These are phyloP conservation scores for Penicillium sp. DNA, from an alignment of 2,329 filamentous ascomycete species.

Conservation along the genomic window DNA sequence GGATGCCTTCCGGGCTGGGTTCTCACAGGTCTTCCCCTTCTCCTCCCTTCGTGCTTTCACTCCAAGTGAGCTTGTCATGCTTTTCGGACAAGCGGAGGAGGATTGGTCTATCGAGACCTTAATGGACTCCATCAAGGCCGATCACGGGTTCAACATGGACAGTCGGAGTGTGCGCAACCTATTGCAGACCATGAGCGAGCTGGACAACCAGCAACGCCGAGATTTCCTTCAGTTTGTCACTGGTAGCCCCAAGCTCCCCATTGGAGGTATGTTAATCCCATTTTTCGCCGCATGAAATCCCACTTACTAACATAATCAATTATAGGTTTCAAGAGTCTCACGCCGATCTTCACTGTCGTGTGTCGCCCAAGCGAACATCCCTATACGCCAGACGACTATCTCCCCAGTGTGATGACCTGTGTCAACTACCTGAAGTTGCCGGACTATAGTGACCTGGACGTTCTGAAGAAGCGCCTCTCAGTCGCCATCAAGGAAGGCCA, in stretches of 20 bases:
- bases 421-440: slow-evolving; percentile 98
- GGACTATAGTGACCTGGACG: slow-evolving; percentile 78
- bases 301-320: slow-evolving; percentile 8
- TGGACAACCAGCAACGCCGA: slow-evolving; percentile 70
- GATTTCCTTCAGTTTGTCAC: slow-evolving; percentile 98
- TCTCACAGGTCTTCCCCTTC: slow-evolving; percentile 95
- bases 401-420: slow-evolving; percentile 99
- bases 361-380: slow-evolving; percentile 98
- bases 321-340: slow-evolving; percentile 90
- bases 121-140: slow-evolving; percentile 97
- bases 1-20: slow-evolving; percentile 85
- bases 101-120: slow-evolving; percentile 98
- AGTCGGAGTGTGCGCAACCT: slow-evolving; percentile 93
- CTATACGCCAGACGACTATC: slow-evolving; percentile 90
- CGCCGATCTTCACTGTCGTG: slow-evolving; percentile 97
- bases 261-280: slow-evolving; percentile 69
- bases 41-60: slow-evolving; percentile 90
- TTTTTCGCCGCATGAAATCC: neutral
- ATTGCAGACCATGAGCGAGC: slow-evolving; percentile 89
- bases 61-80: slow-evolving; percentile 86
- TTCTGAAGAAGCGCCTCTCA: slow-evolving; percentile 73
- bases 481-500: slow-evolving; percentile 93
- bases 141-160: slow-evolving; percentile 98
- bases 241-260: slow-evolving; percentile 94
- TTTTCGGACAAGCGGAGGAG: slow-evolving; percentile 89